These are phyloP conservation scores for Dendrobium nobile DNA, from an alignment of 106 monocot genomes.

Conservation along the genomic window DNA sequence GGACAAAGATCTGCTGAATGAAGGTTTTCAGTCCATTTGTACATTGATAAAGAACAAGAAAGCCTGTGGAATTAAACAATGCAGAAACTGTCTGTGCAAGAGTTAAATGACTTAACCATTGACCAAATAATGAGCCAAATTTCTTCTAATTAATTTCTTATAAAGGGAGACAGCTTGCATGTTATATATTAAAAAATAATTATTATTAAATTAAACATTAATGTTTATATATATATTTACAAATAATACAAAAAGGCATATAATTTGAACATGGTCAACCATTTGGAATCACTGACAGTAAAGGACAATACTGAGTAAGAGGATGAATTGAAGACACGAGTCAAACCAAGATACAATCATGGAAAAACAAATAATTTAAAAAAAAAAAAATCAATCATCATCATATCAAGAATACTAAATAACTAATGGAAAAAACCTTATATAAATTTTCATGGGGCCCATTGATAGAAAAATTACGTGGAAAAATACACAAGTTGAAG, in stretches of 20 bases:
- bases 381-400: neutral
- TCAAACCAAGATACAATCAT: no score
- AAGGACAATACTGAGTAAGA: neutral
- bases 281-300: neutral
- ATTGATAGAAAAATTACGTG: no score
- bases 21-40: neutral
- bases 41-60: neutral
- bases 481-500: no score
- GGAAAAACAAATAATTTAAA: neutral
- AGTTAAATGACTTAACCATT: neutral
- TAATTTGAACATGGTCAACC: neutral
- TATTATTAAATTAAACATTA: neutral
- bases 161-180: constrained; percentile 1
- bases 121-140: neutral
- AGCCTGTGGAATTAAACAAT: neutral
- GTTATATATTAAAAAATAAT: neutral
- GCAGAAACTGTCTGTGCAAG: neutral
- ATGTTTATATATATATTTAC: neutral
- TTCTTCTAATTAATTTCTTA: neutral
- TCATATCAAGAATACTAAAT: neutral
- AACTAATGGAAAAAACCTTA: neutral
- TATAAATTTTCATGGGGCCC: no score
- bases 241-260: neutral
- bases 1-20: neutral
- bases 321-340: neutral